Percentiles rank a stretch among this genome's conserved stretches.
Evolutionary conservation across 148 eudicot genomes (phyloP).

Genomic region (Fagopyrum tataricum): DNA sequence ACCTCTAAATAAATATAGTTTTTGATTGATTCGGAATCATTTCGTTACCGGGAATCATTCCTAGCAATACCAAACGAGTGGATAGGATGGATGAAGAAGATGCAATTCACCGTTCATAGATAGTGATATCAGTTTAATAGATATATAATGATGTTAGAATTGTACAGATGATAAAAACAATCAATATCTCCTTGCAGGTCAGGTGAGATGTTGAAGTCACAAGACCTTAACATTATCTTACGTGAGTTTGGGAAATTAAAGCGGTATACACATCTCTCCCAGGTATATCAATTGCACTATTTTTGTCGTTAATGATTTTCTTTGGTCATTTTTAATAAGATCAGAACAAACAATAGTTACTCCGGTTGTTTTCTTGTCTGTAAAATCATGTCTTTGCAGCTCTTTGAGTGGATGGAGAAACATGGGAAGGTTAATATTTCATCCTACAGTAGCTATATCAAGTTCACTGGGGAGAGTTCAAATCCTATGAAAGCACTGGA

Average conservation of each 20-base stretch:
- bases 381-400: constrained; percentile 35
- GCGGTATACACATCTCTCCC: constrained; percentile 55
- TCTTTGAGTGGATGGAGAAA: constrained; percentile 83
- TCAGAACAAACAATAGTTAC: neutral
- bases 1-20: no score
- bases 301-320: neutral
- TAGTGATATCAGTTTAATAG: neutral
- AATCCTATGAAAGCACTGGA: constrained; percentile 49
- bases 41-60: no score
- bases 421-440: constrained; percentile 54
- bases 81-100: neutral
- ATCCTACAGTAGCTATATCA: constrained; percentile 84
- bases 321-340: constrained; percentile 9
- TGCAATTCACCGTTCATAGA: neutral
- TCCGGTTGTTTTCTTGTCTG: neutral
- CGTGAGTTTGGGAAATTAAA: constrained; percentile 57
- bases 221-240: constrained; percentile 61
- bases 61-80: no score
- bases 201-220: constrained; percentile 47
- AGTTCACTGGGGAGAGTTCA: constrained; percentile 47
- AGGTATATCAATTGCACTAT: constrained; percentile 31
- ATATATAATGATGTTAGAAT: neutral
- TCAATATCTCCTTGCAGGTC: constrained; percentile 35
- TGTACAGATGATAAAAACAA: neutral
- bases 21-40: neutral